Evolutionary conservation across 129 eudicot species (phyloP).

Genomic region (Chrysanthemum makinoi): DNA sequence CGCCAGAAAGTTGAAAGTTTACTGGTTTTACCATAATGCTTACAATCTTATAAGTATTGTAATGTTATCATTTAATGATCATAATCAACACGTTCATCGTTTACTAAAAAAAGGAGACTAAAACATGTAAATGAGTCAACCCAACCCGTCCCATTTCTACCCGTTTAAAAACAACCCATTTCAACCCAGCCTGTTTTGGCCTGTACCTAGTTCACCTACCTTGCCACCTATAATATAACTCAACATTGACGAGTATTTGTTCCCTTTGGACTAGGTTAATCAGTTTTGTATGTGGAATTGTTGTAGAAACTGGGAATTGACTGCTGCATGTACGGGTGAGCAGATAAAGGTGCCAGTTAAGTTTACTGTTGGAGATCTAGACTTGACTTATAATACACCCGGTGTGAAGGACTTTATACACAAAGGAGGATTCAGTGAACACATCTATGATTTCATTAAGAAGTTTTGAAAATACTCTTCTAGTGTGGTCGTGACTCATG

Average conservation of each 20-base stretch:
- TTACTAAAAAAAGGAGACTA: not conserved
- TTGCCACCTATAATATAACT: not conserved
- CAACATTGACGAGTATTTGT: not conserved
- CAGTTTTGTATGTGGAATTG: not conserved
- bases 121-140: not conserved
- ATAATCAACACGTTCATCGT: not conserved
- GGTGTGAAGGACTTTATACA: slow-evolving; percentile 77
- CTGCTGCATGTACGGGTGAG: slow-evolving; percentile 66
- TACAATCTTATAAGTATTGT: too few relatives aligned
- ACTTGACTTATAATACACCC: slow-evolving; percentile 68
- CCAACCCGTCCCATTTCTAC: not conserved
- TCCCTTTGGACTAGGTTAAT: not conserved
- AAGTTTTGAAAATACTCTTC: slow-evolving; percentile 43
- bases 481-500: not conserved
- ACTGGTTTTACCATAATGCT: too few relatives aligned
- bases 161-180: not conserved
- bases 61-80: not conserved
- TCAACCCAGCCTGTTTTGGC: not conserved
- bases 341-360: slow-evolving; percentile 82
- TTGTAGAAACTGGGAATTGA: slow-evolving; percentile 77
- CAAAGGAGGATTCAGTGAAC: slow-evolving; percentile 66
- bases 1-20: too few relatives aligned
- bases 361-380: slow-evolving; percentile 84
- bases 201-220: too few relatives aligned
- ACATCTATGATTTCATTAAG: slow-evolving; percentile 66